A percentile compares a stretch with the other conserved stretches of the same genome.
Conservation (phyloP, 2,329 filamentous ascomycete genomes). For the Tolypocladium tundrense region DNA sequence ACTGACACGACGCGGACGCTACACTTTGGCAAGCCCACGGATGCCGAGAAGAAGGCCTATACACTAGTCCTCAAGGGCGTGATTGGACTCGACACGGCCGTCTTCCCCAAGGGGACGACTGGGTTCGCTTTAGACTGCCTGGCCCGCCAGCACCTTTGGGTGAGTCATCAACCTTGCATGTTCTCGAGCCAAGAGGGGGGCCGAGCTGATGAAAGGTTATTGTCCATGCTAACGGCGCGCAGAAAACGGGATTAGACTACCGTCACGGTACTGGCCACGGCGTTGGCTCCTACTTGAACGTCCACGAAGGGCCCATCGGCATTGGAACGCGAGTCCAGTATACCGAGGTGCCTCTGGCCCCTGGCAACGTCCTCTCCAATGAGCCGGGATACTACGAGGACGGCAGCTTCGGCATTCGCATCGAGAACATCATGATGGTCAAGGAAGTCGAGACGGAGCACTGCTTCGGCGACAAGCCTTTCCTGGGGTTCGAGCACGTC, state of each 20-base stretch:
- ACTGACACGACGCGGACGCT: slow-evolving; percentile 92
- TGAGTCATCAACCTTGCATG: slow-evolving; percentile 25
- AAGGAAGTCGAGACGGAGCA: slow-evolving; percentile 79
- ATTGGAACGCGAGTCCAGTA: slow-evolving; percentile 89
- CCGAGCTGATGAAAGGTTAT: not conserved
- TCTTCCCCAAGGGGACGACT: slow-evolving; percentile 92
- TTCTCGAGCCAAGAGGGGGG: not conserved
- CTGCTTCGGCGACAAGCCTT: slow-evolving; percentile 88
- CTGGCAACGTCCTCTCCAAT: slow-evolving; percentile 93
- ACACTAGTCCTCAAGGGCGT: slow-evolving; percentile 92
- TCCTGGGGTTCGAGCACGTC: slow-evolving; percentile 90
- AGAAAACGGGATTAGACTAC: slow-evolving; percentile 72
- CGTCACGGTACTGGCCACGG: slow-evolving; percentile 94
- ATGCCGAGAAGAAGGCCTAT: slow-evolving; percentile 78
- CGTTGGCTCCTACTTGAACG: slow-evolving; percentile 89
- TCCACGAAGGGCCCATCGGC: slow-evolving; percentile 94
- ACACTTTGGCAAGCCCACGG: slow-evolving; percentile 79
- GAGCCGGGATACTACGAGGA: slow-evolving; percentile 98
- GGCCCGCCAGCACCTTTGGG: slow-evolving; percentile 88
- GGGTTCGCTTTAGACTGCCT: slow-evolving; percentile 85
- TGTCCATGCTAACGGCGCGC: slow-evolving; percentile 8
- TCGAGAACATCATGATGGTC: slow-evolving; percentile 92
- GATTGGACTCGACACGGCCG: slow-evolving; percentile 73
- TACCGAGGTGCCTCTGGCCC: slow-evolving; percentile 75
- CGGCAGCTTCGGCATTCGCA: slow-evolving; percentile 85